Conservation (phyloP, 306 rosid genomes). For the Quercus rubra region DNA sequence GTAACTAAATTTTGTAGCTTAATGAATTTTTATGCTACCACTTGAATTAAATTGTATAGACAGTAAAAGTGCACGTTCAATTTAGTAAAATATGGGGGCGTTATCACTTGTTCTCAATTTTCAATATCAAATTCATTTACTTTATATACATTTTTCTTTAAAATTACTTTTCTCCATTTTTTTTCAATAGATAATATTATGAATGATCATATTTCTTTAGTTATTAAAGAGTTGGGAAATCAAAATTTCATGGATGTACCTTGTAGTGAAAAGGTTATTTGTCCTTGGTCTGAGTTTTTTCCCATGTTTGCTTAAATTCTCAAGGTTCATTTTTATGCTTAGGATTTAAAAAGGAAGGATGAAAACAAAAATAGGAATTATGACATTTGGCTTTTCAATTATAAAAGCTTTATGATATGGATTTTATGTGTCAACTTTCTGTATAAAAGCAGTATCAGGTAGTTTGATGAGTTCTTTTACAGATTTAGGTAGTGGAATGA, state of each 20-base stretch:
- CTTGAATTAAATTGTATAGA: background rate
- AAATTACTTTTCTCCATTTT: background rate
- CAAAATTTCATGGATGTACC: background rate
- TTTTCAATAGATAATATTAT: background rate
- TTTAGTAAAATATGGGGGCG: background rate
- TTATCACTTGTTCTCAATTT: background rate
- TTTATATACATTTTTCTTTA: background rate
- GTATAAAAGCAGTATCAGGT: background rate
- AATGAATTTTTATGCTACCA: background rate
- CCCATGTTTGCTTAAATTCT: background rate
- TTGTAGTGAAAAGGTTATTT: background rate
- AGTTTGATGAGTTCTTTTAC: background rate
- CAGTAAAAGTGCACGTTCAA: background rate
- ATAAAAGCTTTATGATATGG: background rate
- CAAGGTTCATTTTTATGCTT: background rate
- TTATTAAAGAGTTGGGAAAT: background rate
- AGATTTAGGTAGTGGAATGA: background rate
- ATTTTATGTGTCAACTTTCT: background rate
- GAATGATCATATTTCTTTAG: background rate
- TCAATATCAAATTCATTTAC: background rate
- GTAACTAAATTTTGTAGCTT: background rate
- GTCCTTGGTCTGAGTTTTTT: background rate
- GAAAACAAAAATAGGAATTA: background rate
- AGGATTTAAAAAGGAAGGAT: background rate
- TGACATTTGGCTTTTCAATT: background rate